Conservation (phyloP, 805 yeast genomes). For the Cyberlindnera galapagoensis region DNA sequence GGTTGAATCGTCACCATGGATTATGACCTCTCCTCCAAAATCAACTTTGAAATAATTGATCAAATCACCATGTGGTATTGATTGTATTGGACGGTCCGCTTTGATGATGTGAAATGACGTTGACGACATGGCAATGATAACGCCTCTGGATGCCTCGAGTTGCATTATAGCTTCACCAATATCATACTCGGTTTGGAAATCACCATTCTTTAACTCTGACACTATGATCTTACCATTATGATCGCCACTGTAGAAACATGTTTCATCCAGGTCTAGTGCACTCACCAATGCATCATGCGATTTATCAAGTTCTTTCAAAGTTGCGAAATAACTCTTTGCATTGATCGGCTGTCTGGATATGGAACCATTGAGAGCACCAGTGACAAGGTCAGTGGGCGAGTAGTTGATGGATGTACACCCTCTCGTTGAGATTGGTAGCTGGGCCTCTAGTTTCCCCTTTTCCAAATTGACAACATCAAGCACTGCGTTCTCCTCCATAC, state of each 20-base stretch:
- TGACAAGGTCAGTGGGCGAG: constrained; percentile 11
- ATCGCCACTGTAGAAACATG: constrained; percentile 20
- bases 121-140: constrained; percentile 7
- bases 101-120: constrained; percentile 2
- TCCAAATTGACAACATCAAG: constrained; percentile 12
- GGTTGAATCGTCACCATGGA: constrained; percentile 6
- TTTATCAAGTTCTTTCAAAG: constrained; percentile 5
- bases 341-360: constrained; percentile 12
- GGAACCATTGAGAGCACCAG: constrained; percentile 18
- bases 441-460: constrained; percentile 7
- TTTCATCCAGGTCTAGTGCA: constrained; percentile 12
- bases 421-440: constrained; percentile 5
- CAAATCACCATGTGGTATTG: constrained; percentile 3
- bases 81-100: not conserved
- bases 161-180: constrained; percentile 2
- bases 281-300: constrained; percentile 11
- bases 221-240: constrained; percentile 12
- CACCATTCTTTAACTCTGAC: constrained; percentile 14
- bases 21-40: constrained; percentile 15
- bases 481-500: constrained; percentile 15
- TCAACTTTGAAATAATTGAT: constrained; percentile 19
- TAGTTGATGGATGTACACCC: constrained; percentile 14
- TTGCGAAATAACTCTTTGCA: constrained; percentile 13
- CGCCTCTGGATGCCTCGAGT: constrained; percentile 9
- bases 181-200: constrained; percentile 6